Evolutionary conservation across 371 early-diverging fungal species (phyloP).

Genomic region (Rhizopus delemar): DNA sequence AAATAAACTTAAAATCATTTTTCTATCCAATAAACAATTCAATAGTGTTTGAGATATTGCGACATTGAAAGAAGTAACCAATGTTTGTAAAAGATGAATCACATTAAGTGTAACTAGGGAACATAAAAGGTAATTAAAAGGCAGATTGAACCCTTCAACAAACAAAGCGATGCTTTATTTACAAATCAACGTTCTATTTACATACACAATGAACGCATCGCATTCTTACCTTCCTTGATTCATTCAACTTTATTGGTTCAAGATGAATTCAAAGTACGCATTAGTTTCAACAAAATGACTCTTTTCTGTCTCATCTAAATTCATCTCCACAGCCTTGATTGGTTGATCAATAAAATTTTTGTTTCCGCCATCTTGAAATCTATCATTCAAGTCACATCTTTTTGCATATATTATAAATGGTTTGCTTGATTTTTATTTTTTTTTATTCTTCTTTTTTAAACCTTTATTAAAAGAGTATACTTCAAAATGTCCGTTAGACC

Average conservation of each 20-base stretch:
- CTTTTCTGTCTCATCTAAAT: slow-evolving; percentile 1
- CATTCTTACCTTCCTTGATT: no score
- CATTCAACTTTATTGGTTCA: no score
- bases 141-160: background rate
- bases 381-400: slow-evolving; percentile 22
- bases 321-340: slow-evolving; percentile 14
- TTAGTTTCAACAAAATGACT: background rate
- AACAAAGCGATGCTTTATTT: background rate
- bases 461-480: background rate
- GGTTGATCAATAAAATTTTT: slow-evolving; percentile 22
- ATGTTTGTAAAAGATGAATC: background rate
- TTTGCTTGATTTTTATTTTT: slow-evolving; percentile 3
- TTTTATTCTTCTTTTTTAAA: slow-evolving; percentile 13
- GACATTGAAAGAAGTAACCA: no score
- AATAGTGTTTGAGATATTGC: no score
- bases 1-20: no score
- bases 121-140: background rate
- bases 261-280: background rate
- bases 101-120: background rate
- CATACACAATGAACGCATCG: background rate
- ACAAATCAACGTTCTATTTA: background rate
- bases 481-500: slow-evolving; percentile 44
- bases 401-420: slow-evolving; percentile 14
- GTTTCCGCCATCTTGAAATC: slow-evolving; percentile 21
- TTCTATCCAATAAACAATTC: no score